Evolutionary conservation across 2,329 filamentous ascomycete species (phyloP).

Genomic region (Purpureocillium lavendulum): DNA sequence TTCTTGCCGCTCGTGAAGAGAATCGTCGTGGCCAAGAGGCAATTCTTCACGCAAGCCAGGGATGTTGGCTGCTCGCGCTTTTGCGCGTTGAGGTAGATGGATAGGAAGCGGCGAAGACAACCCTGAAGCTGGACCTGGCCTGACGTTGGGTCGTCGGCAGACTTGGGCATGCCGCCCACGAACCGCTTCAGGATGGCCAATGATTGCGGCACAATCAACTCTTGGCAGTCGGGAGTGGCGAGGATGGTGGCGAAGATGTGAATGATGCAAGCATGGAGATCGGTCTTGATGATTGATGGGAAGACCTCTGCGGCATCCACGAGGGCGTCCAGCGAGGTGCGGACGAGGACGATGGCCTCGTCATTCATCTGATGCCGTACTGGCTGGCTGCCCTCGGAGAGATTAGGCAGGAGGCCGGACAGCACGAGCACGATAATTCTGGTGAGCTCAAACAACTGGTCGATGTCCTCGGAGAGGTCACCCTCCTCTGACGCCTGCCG

Average conservation of each 20-base stretch:
- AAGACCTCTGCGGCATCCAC: conserved; percentile 95
- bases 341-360: conserved; percentile 74
- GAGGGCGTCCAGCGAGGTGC: conserved; percentile 73
- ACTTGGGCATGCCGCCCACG: conserved; percentile 61
- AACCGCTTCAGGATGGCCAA: conserved; percentile 90
- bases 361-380: conserved; percentile 75
- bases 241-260: conserved; percentile 95
- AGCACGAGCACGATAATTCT: conserved; percentile 92
- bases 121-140: conserved; percentile 68
- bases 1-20: conserved; percentile 75
- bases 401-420: conserved; percentile 76
- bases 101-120: conserved; percentile 73
- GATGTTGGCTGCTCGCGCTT: conserved; percentile 68
- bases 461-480: conserved; percentile 90
- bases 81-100: conserved; percentile 69
- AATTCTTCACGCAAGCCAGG: conserved; percentile 86
- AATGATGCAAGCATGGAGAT: conserved; percentile 91
- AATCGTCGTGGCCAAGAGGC: conserved; percentile 78
- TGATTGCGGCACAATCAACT: conserved; percentile 79
- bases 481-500: conserved; percentile 48
- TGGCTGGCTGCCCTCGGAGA: conserved; percentile 57
- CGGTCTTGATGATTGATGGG: conserved; percentile 90
- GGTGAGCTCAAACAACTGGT: conserved; percentile 94
- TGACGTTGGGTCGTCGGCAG: conserved; percentile 34
- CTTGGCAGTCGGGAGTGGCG: conserved; percentile 74